Conservation (phyloP, 2,329 filamentous ascomycete species). For the Ilyonectria mors-panacis region DNA sequence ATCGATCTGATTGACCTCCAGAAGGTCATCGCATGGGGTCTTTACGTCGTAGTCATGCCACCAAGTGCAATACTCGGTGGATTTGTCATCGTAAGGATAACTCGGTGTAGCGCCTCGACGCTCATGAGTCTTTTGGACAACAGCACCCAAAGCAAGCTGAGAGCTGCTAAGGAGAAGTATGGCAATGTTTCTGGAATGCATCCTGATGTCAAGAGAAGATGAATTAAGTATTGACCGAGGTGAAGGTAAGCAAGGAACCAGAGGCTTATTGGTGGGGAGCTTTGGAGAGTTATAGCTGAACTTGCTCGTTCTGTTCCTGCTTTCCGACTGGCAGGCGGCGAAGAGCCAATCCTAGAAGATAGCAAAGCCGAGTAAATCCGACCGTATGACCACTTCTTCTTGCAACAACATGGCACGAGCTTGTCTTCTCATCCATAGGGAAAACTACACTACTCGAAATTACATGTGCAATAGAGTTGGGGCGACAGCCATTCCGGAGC, state of each 20-base stretch:
- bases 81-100: not conserved
- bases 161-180: not conserved
- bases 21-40: not conserved
- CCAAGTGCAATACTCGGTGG: constrained; percentile 8
- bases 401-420: not conserved
- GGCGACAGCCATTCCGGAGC: not conserved
- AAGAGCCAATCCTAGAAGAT: not conserved
- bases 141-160: not conserved
- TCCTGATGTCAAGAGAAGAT: not conserved
- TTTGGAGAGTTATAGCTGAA: not conserved
- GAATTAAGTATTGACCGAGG: not conserved
- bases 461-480: not conserved
- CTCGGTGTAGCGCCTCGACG: not conserved
- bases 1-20: not conserved
- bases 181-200: not conserved
- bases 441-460: not conserved
- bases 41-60: constrained; percentile 10
- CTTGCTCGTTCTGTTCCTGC: not conserved
- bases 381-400: not conserved
- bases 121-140: not conserved
- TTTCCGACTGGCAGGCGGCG: not conserved
- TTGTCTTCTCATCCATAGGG: not conserved
- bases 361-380: not conserved
- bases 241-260: not conserved
- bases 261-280: not conserved